phyloP scores from a whole-genome alignment of 1,284 basidiomycete genomes.

The Boletus putidus region DNA sequence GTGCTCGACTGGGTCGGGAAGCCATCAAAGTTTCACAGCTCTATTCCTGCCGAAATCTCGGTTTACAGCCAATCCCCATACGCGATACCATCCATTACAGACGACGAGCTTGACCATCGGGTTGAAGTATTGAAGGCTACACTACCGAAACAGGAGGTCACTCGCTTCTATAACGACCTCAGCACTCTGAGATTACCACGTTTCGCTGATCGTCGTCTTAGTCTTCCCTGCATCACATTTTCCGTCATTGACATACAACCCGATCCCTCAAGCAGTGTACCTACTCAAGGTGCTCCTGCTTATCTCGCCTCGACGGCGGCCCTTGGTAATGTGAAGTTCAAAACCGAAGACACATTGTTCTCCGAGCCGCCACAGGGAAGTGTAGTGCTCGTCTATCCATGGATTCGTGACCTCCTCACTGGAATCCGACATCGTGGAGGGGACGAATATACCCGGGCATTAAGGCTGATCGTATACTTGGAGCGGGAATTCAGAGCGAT shows the following conservation, averaged over 20 bases:
- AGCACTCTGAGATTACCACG: not conserved
- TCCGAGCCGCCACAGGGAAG: not conserved
- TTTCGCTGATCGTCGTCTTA: conserved; percentile 11
- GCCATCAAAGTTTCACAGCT: conserved; percentile 22
- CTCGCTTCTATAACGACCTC: not conserved
- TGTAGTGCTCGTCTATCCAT: conserved; percentile 12
- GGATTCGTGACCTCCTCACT: conserved; percentile 17
- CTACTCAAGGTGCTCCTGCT: not conserved
- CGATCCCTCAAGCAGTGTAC: not conserved
- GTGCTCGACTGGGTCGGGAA: conserved; percentile 24
- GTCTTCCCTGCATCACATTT: conserved; percentile 20
- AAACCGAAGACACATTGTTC: not conserved
- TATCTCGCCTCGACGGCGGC: conserved; percentile 3
- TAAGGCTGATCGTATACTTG: conserved; percentile 7
- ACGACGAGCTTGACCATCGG: not conserved
- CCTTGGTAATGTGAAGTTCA: conserved; percentile 7
- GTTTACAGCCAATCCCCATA: conserved; percentile 16
- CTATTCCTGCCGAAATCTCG: conserved; percentile 8
- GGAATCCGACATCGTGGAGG: not conserved
- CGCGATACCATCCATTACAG: not conserved
- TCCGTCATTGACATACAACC: not conserved
- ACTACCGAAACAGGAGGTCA: not conserved
- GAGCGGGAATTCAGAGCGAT: conserved; percentile 19
- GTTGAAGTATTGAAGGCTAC: not conserved
- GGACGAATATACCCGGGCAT: not conserved